Base-by-base conservation (phyloP, 2,329 filamentous ascomycete genomes). In the Didymella sp. region DNA sequence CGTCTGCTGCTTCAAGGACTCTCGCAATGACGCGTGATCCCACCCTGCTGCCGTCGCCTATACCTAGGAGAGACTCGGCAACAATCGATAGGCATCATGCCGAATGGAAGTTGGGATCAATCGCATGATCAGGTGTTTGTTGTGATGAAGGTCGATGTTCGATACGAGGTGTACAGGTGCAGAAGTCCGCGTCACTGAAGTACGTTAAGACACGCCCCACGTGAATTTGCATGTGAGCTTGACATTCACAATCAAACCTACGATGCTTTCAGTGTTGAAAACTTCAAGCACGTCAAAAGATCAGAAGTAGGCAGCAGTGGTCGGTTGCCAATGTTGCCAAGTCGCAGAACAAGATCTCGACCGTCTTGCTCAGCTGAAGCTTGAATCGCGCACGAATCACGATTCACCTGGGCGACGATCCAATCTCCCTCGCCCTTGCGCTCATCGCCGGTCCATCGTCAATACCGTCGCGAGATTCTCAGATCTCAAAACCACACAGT, bases 341-440 rank as follows among this genome's bases (percentile, higher is more conserved):
- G 56, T 22, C 30, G 31, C 21, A 38, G 44, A 51, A 54, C 51
- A 57, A 54, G 56, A 58, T 55, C 56, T 62, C 59, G 59, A 59
- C 47, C 35, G 13, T 24, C 15, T 17, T 21, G 24, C 15, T n/a
- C 22, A 45, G 50, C 59, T 52, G 51, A 49, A 57, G 51, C 56
- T 58, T 58, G 50, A 49, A 17, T 49, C 43, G 13, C 37, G 24
- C 35, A n/a, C 48, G 37, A 59, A 56, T 52, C 28, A 55, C 19
- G 46, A 25, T 31, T 27, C 27, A 15, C 13, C n/a, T 51, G 21
- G 22, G 49, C 45, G 37, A 27, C 25, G 24, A 56, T 35, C 44
- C 24, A 51, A 59, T 53, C n/a, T 56, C 33, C 30, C 27, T 42
- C 22, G 49, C 38, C 49, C 50, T 33, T 46, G 28, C 28, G 42